phyloP scores from a whole-genome alignment of 2,329 filamentous ascomycete species.

The Neonectria magnoliae region DNA sequence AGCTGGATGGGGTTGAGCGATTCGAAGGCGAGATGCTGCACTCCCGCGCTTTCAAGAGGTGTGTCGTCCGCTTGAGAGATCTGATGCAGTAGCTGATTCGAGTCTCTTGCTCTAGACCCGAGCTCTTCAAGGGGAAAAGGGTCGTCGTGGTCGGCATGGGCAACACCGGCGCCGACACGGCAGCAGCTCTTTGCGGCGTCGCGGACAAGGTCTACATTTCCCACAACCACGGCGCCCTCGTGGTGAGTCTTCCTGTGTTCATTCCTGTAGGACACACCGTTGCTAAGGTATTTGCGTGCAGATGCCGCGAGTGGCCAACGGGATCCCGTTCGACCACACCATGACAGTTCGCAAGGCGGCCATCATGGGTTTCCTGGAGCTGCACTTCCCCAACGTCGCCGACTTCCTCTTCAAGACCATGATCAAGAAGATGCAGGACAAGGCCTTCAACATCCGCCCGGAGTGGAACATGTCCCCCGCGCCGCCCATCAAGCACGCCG shows the following conservation, averaged over 20 bases:
- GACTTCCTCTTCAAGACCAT: constrained; percentile 39
- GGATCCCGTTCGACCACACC: constrained; percentile 47
- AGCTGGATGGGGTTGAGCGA: constrained; percentile 46
- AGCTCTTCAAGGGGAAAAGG: constrained; percentile 51
- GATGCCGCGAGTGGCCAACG: constrained; percentile 46
- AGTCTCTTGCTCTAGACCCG: constrained; percentile 24
- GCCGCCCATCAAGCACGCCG: constrained; percentile 35
- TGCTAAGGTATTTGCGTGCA: constrained; percentile 11
- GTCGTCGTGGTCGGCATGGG: constrained; percentile 57
- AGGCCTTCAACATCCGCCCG: constrained; percentile 37
- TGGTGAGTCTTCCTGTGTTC: constrained; percentile 42
- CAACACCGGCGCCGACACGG: constrained; percentile 47
- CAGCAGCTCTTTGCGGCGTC: constrained; percentile 45
- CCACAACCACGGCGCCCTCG: constrained; percentile 50
- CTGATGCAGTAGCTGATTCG: background rate
- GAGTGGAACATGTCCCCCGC: constrained; percentile 45
- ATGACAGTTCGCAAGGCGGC: constrained; percentile 47
- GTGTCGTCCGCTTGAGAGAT: background rate
- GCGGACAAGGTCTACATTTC: constrained; percentile 54
- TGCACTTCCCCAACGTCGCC: constrained; percentile 32
- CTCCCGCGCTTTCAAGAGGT: constrained; percentile 49
- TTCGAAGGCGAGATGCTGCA: constrained; percentile 54
- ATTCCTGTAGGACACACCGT: background rate
- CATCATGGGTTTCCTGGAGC: constrained; percentile 44
- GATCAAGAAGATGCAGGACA: constrained; percentile 35